Base-by-base conservation (phyloP, 1,284 basidiomycete genomes). In the Mycena citricolor region DNA sequence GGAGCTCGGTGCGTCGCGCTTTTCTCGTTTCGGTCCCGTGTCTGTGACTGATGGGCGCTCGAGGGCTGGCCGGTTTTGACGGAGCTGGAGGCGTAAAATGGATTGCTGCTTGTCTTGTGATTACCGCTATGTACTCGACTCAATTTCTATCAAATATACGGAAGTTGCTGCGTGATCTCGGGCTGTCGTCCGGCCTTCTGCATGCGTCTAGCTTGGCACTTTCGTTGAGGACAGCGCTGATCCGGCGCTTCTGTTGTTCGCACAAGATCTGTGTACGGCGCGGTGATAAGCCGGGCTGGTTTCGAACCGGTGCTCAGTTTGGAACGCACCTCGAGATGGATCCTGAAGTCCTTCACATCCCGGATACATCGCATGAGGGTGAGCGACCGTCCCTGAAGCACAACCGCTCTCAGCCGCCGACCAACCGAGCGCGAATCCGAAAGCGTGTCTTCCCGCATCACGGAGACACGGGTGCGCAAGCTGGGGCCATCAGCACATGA, bases 31-130 rank as follows among this genome's bases (percentile, higher is more conserved):
- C 20, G 10, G 14, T 21, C 3, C 35, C 8, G 17, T 5, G 13
- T 14, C 23, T 13, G 13, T 20, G 12, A 25, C 16, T 47, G n/a
- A 30, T 11, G 28, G 31, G 16, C 8, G 24, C 10, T 19, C 4
- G 32, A 49, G 47, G 47, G 38, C n/a, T 49, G 47, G 47, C 42
- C 47, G 2, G 38, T 49, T 13, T 42, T 49, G 22, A 49, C 33
- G 7, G 32, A 39, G 19, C 12, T 49, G 26, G n/a, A n/a, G n/a
- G n/a, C n/a, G n/a, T n/a, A n/a, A n/a, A n/a, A n/a, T n/a, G n/a
- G n/a, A n/a, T n/a, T n/a, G n/a, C n/a, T n/a, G n/a, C n/a, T n/a
- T n/a, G n/a, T n/a, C n/a, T n/a, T n/a, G n/a, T n/a, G n/a, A n/a
- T n/a, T n/a, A n/a, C n/a, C n/a, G n/a, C n/a, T n/a, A n/a, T n/a